These are phyloP conservation scores for Astrothelium macrocarpum DNA, from an alignment of 495 filamentous ascomycete genomes.

Conservation along the genomic window DNA sequence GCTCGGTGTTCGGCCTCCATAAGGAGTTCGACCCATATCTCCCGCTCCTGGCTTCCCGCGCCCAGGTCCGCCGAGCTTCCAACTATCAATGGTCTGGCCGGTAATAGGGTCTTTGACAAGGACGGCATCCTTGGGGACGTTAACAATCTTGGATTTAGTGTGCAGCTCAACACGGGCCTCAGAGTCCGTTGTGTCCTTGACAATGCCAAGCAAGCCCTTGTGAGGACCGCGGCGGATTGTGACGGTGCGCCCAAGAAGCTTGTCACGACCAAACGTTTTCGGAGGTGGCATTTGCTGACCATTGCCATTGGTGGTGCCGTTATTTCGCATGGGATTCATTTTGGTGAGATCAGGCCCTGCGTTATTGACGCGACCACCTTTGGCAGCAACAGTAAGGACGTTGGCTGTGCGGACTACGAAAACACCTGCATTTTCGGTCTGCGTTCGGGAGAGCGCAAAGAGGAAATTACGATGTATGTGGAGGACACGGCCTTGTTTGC, in stretches of 20 bases:
- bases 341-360: slow-evolving; percentile 65
- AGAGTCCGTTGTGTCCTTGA: slow-evolving; percentile 81
- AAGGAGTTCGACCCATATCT: slow-evolving; percentile 12
- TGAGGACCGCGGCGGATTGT: slow-evolving; percentile 71
- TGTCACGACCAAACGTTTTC: slow-evolving; percentile 66
- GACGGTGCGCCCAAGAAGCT: slow-evolving; percentile 84
- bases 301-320: slow-evolving; percentile 31
- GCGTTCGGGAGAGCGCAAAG: slow-evolving; percentile 76
- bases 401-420: slow-evolving; percentile 80
- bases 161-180: slow-evolving; percentile 86
- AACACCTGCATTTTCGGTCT: slow-evolving; percentile 78
- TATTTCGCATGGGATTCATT: slow-evolving; percentile 79
- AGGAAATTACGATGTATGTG: slow-evolving; percentile 86
- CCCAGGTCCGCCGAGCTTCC: slow-evolving; percentile 48
- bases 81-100: slow-evolving; percentile 56
- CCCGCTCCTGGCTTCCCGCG: slow-evolving; percentile 21
- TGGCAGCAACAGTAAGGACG: slow-evolving; percentile 80
- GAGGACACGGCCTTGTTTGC: slow-evolving; percentile 73
- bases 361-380: slow-evolving; percentile 59
- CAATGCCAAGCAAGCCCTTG: slow-evolving; percentile 89
- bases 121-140: slow-evolving; percentile 65
- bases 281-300: slow-evolving; percentile 63
- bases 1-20: not conserved
- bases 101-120: slow-evolving; percentile 71
- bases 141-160: slow-evolving; percentile 79